Evolutionary conservation across 441 rosid genomes (phyloP).

Genomic region (Syzygium syzygioides): DNA sequence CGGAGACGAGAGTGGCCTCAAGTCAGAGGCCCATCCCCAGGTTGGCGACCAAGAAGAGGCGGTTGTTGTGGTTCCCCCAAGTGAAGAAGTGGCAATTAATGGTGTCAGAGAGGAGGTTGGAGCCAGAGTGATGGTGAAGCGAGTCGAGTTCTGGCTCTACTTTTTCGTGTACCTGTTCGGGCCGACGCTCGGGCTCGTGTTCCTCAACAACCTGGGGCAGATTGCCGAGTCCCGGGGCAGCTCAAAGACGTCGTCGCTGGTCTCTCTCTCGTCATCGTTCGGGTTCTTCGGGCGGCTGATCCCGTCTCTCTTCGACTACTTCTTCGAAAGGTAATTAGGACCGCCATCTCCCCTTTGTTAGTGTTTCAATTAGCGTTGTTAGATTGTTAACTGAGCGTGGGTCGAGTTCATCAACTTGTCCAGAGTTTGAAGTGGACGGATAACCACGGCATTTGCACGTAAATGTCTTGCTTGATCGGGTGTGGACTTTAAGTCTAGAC

Average conservation of each 20-base stretch:
- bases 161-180: slow-evolving; percentile 60
- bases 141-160: slow-evolving; percentile 70
- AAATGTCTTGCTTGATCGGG: not conserved
- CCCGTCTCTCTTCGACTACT: slow-evolving; percentile 65
- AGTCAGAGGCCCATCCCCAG: not conserved
- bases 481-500: too few species aligned
- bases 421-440: not conserved
- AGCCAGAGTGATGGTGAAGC: slow-evolving; percentile 41
- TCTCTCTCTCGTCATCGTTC: slow-evolving; percentile 73
- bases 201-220: slow-evolving; percentile 82
- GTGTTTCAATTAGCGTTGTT: not conserved
- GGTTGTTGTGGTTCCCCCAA: not conserved
- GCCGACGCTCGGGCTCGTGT: slow-evolving; percentile 74
- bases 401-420: not conserved
- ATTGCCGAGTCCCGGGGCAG: slow-evolving; percentile 76
- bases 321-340: slow-evolving; percentile 46
- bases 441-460: not conserved
- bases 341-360: not conserved
- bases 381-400: not conserved
- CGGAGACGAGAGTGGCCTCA: not conserved
- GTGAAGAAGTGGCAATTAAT: not conserved
- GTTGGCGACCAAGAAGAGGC: not conserved
- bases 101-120: slow-evolving; percentile 58
- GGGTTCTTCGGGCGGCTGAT: slow-evolving; percentile 89
- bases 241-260: slow-evolving; percentile 44